Evolutionary conservation across 768 basidiomycete species (phyloP), one percentile per base, ranked within the genome.

Genomic region (Phanerochaete carnosa): DNA sequence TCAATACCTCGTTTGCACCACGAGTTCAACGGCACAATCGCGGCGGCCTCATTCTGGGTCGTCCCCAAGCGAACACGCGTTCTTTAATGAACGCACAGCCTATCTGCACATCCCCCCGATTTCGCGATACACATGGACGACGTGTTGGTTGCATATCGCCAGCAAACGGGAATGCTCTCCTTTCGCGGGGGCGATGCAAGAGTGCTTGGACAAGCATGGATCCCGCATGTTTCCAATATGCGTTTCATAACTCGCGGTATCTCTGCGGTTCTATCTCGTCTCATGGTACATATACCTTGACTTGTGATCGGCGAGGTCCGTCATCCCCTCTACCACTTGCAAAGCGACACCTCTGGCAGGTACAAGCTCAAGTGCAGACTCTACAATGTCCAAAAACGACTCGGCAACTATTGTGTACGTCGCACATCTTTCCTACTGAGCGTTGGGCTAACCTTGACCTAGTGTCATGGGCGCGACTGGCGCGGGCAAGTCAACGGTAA

Each of bases 391-490:
- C 9, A 37, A 26, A 16, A 43, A 55, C 26, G 55, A 62, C 19
- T 57, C 58, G 22, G 56, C 59, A 22, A 58, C 57, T 26, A 55
- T 63, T 46, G 62, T 58, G 62, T 63, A 59, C 3, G 62, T 63
- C 43, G 9, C 29, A 22, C 3, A 33, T 45, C 11, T 11, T 13
- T 13, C 11, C 15, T 52, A 19, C 2, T 6, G 22, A 13, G 3
- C 30, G 2, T 32, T 23, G 16, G 29, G 12, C 28, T 53, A 37
- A 39, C 50, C 1, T 15, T 23, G 2, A 9, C 33, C 15, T 33
- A 69, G 68, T 15, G 60, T 69, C 8, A 68, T 69, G 64, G 68
- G 68, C 22, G 59, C 67, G 0, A 63, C 67, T 22, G 66, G 67
- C 6, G 54, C 65, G 4, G 67, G 63, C 16, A 68, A 68, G 50